Base-by-base conservation (phyloP, 306 rosid species). In the Cyamopsis tetragonoloba region DNA sequence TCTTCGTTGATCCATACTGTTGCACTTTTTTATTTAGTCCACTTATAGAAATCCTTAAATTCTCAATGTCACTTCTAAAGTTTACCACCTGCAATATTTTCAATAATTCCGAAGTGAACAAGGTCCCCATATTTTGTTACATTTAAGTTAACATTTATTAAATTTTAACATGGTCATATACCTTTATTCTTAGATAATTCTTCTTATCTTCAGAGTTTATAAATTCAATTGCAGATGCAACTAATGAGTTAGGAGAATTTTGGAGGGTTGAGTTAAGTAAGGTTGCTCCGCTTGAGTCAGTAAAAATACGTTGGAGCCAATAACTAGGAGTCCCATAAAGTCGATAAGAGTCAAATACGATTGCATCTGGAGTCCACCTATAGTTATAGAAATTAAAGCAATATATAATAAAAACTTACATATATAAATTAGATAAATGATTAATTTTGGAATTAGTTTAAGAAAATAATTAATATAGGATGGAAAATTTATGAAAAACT, bases 361-460 rank as follows among this genome's bases (percentile, higher is more conserved):
- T 88, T 70, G 91, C 89, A 75, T 88, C 96, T 1, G 97, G 91
- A 9, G 44, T 74, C 97, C 95, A 86, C 64, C 97, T 78, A 43
- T 46, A 35, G 22, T 11, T 1, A n/a, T 3, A 3, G 0, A 72
- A 27, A 47, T 2, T 3, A 20, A 27, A 30, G 1, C 3, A 30
- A 5, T 0, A 5, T 8, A 0, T 14, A 1, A 31, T 31, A 49
- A 18, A 46, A 46, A 8, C 10, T 48, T 4, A 47, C 4, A 47
- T 19, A 8, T n/a, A n/a, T n/a, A 18, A 47, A 5, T 20, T 19
- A 19, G 14, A 48, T 48, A 48, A 48, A 7, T 1, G 6, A 49
- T 20, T n/a, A n/a, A n/a, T n/a, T n/a, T n/a, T n/a, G n/a, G n/a
- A n/a, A n/a, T n/a, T n/a, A n/a, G n/a, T n/a, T n/a, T n/a, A n/a